A percentile compares a stretch with the other conserved stretches of the same genome.
These are phyloP conservation scores for Leccinum holopus DNA, from an alignment of 1,284 basidiomycete genomes.

Conservation along the genomic window DNA sequence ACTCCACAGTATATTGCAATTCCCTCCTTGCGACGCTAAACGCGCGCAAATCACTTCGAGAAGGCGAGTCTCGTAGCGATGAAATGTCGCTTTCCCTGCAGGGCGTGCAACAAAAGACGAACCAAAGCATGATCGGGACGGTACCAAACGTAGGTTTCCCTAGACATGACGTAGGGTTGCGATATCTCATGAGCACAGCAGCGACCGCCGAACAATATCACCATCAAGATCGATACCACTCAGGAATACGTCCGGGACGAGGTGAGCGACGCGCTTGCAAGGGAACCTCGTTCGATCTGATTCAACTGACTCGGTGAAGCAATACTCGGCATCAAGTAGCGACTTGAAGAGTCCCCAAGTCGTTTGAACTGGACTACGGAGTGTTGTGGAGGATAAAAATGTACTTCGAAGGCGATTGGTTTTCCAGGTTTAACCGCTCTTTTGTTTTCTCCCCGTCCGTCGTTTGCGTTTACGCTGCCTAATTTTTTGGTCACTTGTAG, in stretches of 20 bases:
- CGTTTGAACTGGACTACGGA: constrained; percentile 9
- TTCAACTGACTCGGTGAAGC: constrained; percentile 9
- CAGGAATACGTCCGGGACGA: constrained; percentile 33
- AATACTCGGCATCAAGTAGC: constrained; percentile 23
- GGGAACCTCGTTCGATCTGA: not conserved
- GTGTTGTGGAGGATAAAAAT: not conserved
- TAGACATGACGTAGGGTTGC: not conserved
- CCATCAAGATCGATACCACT: constrained; percentile 36
- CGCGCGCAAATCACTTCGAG: constrained; percentile 42
- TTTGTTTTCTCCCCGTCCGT: constrained; percentile 5
- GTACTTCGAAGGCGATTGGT: constrained; percentile 7
- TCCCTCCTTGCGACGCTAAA: constrained; percentile 53
- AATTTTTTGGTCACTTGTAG: constrained; percentile 18
- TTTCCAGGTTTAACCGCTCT: constrained; percentile 4
- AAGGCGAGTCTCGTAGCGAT: constrained; percentile 20
- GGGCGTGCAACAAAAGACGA: constrained; percentile 29
- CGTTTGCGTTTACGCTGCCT: constrained; percentile 2
- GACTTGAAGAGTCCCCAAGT: constrained; percentile 24
- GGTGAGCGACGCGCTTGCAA: constrained; percentile 15
- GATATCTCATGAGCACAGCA: constrained; percentile 16
- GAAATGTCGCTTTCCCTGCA: constrained; percentile 37
- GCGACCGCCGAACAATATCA: constrained; percentile 33
- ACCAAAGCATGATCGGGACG: constrained; percentile 19
- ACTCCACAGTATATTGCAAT: constrained; percentile 47
- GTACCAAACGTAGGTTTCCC: constrained; percentile 17